phyloP scores from a whole-genome alignment of 441 rosid species.

The Arabidopsis hybrid region DNA sequence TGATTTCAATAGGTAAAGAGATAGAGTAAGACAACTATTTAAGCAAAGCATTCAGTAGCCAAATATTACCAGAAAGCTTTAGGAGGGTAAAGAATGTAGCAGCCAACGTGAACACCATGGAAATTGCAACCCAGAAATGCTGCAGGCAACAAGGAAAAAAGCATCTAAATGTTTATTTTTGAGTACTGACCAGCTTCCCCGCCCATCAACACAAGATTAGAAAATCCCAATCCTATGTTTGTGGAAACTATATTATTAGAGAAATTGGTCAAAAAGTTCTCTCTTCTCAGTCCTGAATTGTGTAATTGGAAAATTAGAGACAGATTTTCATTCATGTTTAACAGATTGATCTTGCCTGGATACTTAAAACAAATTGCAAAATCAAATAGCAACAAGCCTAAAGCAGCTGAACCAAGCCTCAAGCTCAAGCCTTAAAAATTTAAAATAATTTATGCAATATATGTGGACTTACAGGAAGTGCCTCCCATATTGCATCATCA shows the following conservation, averaged over 20 bases:
- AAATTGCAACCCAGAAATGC: conserved; percentile 98
- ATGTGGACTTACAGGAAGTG: conserved; percentile 82
- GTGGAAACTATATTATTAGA: conserved; percentile 20
- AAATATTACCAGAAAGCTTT: conserved; percentile 79
- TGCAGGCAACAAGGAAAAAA: conserved; percentile 46
- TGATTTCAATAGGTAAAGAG: background rate
- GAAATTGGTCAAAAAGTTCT: conserved; percentile 16
- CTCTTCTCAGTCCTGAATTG: conserved; percentile 14
- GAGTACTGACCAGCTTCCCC: conserved; percentile 13
- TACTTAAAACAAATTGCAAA: background rate
- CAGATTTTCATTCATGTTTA: conserved; percentile 14
- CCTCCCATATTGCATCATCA: conserved; percentile 97
- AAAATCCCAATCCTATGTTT: conserved; percentile 24
- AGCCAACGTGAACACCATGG: conserved; percentile 94
- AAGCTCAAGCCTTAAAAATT: background rate
- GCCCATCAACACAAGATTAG: conserved; percentile 19
- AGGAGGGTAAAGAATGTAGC: conserved; percentile 90
- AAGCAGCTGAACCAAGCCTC: conserved; percentile 28
- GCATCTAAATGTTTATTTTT: conserved; percentile 11
- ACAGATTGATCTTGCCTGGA: conserved; percentile 15
- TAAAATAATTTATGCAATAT: background rate
- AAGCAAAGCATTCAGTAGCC: conserved; percentile 9
- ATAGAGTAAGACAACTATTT: conserved; percentile 9
- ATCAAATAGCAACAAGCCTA: conserved; percentile 16
- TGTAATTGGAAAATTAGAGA: conserved; percentile 15